Percentiles rank a stretch among this genome's conserved stretches.
Conservation (phyloP, 345 rosid genomes). For the Salix exigua region DNA sequence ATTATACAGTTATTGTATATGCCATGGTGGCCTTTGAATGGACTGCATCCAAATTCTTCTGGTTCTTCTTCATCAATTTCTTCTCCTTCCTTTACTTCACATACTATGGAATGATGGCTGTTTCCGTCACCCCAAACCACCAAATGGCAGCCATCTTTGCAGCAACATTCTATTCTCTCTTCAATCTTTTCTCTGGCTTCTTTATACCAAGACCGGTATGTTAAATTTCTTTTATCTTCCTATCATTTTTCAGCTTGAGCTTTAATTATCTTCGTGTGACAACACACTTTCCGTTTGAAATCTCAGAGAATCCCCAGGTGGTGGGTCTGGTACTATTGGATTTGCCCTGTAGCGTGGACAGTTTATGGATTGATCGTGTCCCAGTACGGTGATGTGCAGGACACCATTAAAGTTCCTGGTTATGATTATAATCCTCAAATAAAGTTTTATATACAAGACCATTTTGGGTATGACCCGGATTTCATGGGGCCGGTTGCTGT, state of each 20-base stretch:
- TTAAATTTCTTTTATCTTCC: neutral
- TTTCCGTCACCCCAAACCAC: constrained; percentile 77
- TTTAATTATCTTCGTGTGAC: neutral
- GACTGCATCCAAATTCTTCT: constrained; percentile 66
- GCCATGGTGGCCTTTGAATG: constrained; percentile 78
- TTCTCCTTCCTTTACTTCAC: constrained; percentile 91
- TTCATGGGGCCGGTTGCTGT: constrained; percentile 66
- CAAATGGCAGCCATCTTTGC: constrained; percentile 77
- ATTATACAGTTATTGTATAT: constrained; percentile 60
- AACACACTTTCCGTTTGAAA: neutral
- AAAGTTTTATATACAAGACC: constrained; percentile 43
- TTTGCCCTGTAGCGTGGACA: constrained; percentile 85
- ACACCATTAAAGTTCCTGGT: constrained; percentile 43
- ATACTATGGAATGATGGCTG: constrained; percentile 95
- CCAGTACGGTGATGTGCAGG: constrained; percentile 60
- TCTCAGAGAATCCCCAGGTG: constrained; percentile 70
- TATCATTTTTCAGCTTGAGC: too few relatives aligned
- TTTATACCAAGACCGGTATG: constrained; percentile 75
- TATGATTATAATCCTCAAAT: constrained; percentile 20
- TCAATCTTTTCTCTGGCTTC: constrained; percentile 88
- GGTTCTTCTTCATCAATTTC: constrained; percentile 81
- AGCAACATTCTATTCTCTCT: constrained; percentile 63
- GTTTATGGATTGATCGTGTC: constrained; percentile 49
- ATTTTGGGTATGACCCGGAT: constrained; percentile 53
- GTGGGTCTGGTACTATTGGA: constrained; percentile 97